Evolutionary conservation across 1,139 yeast genomes (phyloP).

Genomic region (Blastobotrys arbuscula): DNA sequence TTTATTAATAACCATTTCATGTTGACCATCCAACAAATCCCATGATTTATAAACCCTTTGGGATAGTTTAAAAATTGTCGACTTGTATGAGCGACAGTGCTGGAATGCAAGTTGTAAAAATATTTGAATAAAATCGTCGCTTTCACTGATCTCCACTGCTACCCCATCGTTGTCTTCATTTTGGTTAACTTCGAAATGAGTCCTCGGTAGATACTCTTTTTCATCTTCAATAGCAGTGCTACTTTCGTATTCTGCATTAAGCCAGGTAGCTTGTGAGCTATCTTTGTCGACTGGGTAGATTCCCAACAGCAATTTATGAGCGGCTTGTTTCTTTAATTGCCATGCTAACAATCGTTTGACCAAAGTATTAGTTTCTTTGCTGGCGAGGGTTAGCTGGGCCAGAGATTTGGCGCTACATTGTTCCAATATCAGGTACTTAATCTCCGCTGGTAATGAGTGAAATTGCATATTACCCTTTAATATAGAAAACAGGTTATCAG

Average conservation of each 20-base stretch:
- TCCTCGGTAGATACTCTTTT: not conserved
- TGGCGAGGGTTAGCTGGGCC: slow-evolving; percentile 14
- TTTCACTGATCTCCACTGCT: slow-evolving; percentile 14
- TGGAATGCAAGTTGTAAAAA: slow-evolving; percentile 16
- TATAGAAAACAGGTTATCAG: too few relatives aligned
- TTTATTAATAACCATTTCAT: slow-evolving; percentile 16
- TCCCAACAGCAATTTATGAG: slow-evolving; percentile 10
- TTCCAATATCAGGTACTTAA: slow-evolving; percentile 18
- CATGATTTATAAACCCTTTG: slow-evolving; percentile 22
- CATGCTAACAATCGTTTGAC: slow-evolving; percentile 17
- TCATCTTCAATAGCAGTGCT: not conserved
- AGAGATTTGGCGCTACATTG: slow-evolving; percentile 18
- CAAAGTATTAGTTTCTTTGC: slow-evolving; percentile 16
- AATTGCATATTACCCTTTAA: too few relatives aligned
- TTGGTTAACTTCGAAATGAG: not conserved
- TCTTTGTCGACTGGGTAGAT: slow-evolving; percentile 16
- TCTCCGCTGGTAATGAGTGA: slow-evolving; percentile 18
- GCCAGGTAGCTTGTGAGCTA: slow-evolving; percentile 12
- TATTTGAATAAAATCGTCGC: slow-evolving; percentile 21
- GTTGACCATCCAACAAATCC: slow-evolving; percentile 15
- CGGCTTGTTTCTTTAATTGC: slow-evolving; percentile 5
- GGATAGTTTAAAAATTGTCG: slow-evolving; percentile 15
- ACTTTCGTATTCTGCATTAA: slow-evolving; percentile 11
- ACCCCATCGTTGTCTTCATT: not conserved
- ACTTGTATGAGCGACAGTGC: slow-evolving; percentile 8